phyloP scores from a whole-genome alignment of 176 grass and related monocot species.

The Elaeis guineensis region DNA sequence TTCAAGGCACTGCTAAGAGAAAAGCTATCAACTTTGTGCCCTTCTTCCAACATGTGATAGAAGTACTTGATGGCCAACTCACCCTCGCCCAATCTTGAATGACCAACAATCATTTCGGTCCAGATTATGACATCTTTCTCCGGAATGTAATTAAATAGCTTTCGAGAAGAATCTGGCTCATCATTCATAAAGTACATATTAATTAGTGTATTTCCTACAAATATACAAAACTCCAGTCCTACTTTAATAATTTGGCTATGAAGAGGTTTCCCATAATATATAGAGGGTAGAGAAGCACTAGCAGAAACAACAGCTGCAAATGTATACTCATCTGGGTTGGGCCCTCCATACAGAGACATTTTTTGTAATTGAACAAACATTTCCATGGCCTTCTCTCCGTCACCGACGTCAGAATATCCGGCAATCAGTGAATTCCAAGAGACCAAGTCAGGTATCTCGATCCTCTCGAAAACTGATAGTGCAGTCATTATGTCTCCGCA shows the following conservation, averaged over 20 bases:
- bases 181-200: slow-evolving; percentile 88
- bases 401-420: slow-evolving; percentile 42
- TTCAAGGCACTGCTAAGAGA: slow-evolving; percentile 82
- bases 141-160: slow-evolving; percentile 40
- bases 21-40: slow-evolving; percentile 75
- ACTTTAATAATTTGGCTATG: slow-evolving; percentile 48
- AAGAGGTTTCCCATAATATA: slow-evolving; percentile 52
- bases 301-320: slow-evolving; percentile 62
- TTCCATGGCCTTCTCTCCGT: slow-evolving; percentile 48
- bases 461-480: slow-evolving; percentile 45
- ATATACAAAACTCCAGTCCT: slow-evolving; percentile 49
- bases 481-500: slow-evolving; percentile 46
- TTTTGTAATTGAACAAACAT: slow-evolving; percentile 42
- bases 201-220: slow-evolving; percentile 71
- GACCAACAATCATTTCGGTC: slow-evolving; percentile 90
- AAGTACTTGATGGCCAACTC: slow-evolving; percentile 75
- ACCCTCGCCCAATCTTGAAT: slow-evolving; percentile 53
- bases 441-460: slow-evolving; percentile 43
- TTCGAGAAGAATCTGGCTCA: slow-evolving; percentile 33
- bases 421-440: slow-evolving; percentile 89
- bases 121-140: slow-evolving; percentile 85
- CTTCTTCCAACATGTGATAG: slow-evolving; percentile 43
- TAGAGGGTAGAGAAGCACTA: slow-evolving; percentile 46
- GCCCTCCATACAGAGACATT: slow-evolving; percentile 1
- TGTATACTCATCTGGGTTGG: slow-evolving; percentile 62